phyloP scores from a whole-genome alignment of 257 asterid species.

The Solanum chiquidenum region DNA sequence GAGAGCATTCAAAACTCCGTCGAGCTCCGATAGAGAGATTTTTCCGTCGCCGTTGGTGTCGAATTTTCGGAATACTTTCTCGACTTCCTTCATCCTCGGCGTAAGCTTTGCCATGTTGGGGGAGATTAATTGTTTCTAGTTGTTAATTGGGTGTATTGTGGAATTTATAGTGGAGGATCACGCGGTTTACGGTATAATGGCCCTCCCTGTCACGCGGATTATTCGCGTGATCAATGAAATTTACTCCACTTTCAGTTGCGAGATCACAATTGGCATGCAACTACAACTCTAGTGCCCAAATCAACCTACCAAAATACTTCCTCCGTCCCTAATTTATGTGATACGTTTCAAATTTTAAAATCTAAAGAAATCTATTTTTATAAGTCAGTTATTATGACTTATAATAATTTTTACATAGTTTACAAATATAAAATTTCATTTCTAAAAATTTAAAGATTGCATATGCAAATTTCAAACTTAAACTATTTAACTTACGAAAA shows the following conservation, averaged over 20 bases:
- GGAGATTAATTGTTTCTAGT: neutral
- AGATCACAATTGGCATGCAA: neutral
- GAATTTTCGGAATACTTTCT: constrained; percentile 30
- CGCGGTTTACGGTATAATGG: constrained; percentile 27
- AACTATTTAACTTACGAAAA: no score
- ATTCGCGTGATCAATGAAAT: neutral
- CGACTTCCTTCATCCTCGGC: constrained; percentile 10
- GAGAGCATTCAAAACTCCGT: constrained; percentile 22
- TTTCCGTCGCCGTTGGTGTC: constrained; percentile 50
- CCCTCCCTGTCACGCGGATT: neutral
- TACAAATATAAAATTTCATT: no score
- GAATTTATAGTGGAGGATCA: constrained; percentile 18
- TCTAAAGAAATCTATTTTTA: no score
- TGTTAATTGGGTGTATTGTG: neutral
- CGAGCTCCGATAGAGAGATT: constrained; percentile 34
- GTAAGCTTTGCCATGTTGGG: constrained; percentile 1
- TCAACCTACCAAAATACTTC: neutral
- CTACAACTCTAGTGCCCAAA: neutral
- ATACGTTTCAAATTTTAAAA: no score
- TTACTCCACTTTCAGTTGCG: neutral
- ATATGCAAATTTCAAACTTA: no score
- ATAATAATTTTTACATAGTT: no score
- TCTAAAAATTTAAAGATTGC: no score
- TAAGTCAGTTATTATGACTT: no score
- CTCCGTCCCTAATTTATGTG: no score